Conservation (phyloP, 257 asterid species). For the Agastache rugosa region DNA sequence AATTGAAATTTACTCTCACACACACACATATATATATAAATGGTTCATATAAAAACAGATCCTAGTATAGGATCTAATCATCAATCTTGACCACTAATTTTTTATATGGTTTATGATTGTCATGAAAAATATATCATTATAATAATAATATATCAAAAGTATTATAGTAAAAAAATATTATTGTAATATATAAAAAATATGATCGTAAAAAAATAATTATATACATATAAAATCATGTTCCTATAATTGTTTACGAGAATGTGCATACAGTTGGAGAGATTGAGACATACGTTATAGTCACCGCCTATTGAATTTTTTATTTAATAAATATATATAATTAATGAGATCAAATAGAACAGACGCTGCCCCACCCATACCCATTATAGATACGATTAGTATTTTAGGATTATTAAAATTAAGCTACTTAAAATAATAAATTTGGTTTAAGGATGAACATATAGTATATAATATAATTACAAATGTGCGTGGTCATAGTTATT, state of each 20-base stretch:
- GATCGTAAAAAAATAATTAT: too few species aligned
- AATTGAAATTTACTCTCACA: too few species aligned
- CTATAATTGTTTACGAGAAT: not conserved
- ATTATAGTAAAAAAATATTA: too few species aligned
- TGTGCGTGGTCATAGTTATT: not conserved
- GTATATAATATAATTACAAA: not conserved
- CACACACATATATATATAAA: too few species aligned
- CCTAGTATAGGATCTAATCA: too few species aligned
- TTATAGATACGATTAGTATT: not conserved
- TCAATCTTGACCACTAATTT: too few species aligned
- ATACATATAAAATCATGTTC: too few species aligned
- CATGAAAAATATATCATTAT: too few species aligned
- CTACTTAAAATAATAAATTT: not conserved
- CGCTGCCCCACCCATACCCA: not conserved
- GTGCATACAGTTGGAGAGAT: conserved; percentile 15
- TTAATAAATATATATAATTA: not conserved
- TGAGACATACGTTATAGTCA: conserved; percentile 3
- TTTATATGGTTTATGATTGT: too few species aligned
- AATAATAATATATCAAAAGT: too few species aligned
- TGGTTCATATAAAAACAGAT: too few species aligned
- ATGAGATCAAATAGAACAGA: not conserved
- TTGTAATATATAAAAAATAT: too few species aligned
- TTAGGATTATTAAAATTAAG: not conserved
- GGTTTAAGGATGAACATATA: not conserved
- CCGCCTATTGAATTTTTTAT: conserved; percentile 4